Base-by-base conservation (phyloP, 352 stramenopile genomes). In the Pythium plurisporium region DNA sequence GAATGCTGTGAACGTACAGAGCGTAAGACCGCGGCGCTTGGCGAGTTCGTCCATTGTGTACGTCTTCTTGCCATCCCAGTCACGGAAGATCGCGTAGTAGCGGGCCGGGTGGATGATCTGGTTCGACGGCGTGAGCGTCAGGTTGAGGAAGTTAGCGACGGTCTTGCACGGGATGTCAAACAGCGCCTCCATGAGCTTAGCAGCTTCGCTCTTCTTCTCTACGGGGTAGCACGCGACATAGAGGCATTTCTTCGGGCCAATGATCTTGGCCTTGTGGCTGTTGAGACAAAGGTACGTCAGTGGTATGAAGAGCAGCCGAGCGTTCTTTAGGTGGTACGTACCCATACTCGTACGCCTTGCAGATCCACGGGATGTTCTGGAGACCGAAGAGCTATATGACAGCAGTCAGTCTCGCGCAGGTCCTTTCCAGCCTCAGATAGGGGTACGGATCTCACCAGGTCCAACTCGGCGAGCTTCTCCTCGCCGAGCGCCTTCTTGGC, bases 291-390 rank as follows among this genome's bases (percentile, higher is more conserved):
- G 42, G 14, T 37, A 38, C 14, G 23, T 40, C 17, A 48, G 50
- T 9, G 22, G 2, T 5, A 44, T 9, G 38, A 20, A 15, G 9
- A 44, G 7, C 1, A 25, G 15, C 38, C 23, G 36, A 11, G 7
- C 7, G 2, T 7, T 12, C 11, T 15, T 23, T 4, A 20, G 4
- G 14, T 5, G 2, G 0, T 20, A 59, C 67, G 42, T 49, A 89
- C 80, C 81, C 80, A 54, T 96, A 96, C 61, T 93, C 73, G 23
- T 78, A 87, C 27, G 84, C 81, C 69, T 96, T 96, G 77, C 89
- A 97, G 68, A 97, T 97, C 89, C 89, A 97, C 43, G 89, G 89
- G 62, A 97, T 97, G 79, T 97, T 97, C 60, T 97, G 89, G 29
- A 97, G 70, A 55, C 89, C 89, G 55, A 97, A 96, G 51, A 97